These are phyloP conservation scores for Diaporthe nobilis DNA, from an alignment of 2,329 filamentous ascomycete species.

Conservation along the genomic window DNA sequence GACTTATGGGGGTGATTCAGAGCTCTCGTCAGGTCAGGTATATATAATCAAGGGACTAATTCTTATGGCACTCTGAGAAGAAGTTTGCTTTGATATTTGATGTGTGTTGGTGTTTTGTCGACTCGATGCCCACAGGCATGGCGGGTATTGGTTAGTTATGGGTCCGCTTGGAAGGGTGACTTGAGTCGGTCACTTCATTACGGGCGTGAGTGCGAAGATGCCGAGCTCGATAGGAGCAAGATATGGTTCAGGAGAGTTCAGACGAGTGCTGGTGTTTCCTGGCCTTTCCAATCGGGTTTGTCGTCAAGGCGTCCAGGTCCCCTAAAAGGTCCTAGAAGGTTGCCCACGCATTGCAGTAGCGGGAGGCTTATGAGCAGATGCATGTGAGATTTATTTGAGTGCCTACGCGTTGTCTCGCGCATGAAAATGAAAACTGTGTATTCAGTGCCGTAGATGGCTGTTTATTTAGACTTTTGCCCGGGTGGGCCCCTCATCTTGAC, in stretches of 20 bases:
- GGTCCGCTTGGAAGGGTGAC: background rate
- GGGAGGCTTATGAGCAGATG: background rate
- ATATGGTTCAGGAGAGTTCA: background rate
- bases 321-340: background rate
- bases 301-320: background rate
- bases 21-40: constrained; percentile 23
- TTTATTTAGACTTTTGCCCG: constrained; percentile 28
- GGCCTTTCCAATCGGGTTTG: background rate
- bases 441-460: background rate
- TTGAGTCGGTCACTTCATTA: constrained; percentile 3
- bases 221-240: background rate
- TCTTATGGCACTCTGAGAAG: background rate
- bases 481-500: constrained; percentile 33
- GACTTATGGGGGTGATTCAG: background rate
- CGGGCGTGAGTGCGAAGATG: background rate
- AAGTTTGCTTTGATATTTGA: constrained; percentile 18
- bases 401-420: background rate
- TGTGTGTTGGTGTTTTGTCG: background rate
- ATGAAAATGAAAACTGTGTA: background rate
- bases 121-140: background rate
- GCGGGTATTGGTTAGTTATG: background rate
- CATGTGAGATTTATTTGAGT: background rate
- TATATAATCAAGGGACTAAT: constrained; percentile 23
- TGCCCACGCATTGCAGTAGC: constrained; percentile 15
- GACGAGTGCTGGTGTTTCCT: background rate